A percentile compares a stretch with the other conserved stretches of the same genome.
Evolutionary conservation across 2,329 filamentous ascomycete species (phyloP).

Genomic region (Coniochaeta sp.): DNA sequence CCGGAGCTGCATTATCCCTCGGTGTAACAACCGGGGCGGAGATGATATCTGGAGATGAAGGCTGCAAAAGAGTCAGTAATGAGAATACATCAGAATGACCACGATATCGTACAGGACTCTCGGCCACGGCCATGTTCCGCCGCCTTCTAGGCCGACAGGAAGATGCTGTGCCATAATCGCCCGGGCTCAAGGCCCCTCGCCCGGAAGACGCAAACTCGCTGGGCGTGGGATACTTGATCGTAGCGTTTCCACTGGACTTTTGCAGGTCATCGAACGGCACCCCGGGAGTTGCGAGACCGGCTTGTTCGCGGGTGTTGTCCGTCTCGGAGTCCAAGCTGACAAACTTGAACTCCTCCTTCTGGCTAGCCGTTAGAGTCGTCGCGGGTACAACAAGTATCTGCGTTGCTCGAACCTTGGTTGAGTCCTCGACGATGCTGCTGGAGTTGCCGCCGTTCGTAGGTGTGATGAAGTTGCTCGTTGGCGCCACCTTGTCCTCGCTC

Average conservation of each 20-base stretch:
- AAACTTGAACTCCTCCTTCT: slow-evolving; percentile 28
- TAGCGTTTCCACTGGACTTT: slow-evolving; percentile 23
- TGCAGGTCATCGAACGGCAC: slow-evolving; percentile 8
- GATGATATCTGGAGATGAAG: slow-evolving; percentile 21
- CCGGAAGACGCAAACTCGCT: slow-evolving; percentile 19
- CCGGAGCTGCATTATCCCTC: not conserved
- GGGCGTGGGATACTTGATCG: slow-evolving; percentile 28
- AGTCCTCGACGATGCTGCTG: slow-evolving; percentile 6
- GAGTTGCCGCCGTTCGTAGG: not conserved
- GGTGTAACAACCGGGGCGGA: slow-evolving; percentile 7
- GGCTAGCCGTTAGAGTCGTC: slow-evolving; percentile 26
- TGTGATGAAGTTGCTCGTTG: slow-evolving; percentile 1
- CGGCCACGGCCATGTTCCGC: not conserved
- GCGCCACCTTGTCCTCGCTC: slow-evolving; percentile 6
- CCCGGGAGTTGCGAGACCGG: slow-evolving; percentile 7
- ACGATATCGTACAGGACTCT: slow-evolving; percentile 3
- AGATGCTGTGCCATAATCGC: not conserved
- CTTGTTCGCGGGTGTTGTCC: slow-evolving; percentile 7
- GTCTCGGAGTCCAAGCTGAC: slow-evolving; percentile 15
- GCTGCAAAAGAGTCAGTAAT: not conserved
- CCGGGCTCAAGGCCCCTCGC: not conserved
- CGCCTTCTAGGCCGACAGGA: slow-evolving; percentile 1
- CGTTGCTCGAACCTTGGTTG: not conserved
- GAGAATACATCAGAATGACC: not conserved
- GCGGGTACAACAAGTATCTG: slow-evolving; percentile 21